phyloP scores from a whole-genome alignment of 805 yeast species.

The Lachancea cidri region DNA sequence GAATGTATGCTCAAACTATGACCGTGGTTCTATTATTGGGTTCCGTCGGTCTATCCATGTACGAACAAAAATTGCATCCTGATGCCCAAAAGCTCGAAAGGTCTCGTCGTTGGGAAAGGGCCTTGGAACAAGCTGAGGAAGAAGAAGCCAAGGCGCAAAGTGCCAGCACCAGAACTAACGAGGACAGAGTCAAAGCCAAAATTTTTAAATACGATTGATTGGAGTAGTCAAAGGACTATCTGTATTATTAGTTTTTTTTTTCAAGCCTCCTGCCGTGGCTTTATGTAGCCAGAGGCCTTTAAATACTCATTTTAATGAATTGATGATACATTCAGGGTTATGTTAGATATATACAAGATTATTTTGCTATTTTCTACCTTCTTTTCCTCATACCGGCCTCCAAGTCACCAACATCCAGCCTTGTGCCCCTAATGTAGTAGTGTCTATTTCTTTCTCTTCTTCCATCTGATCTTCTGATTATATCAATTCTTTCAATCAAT shows the following conservation, averaged over 20 bases:
- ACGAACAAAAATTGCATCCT: constrained; percentile 52
- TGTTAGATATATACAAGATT: background rate
- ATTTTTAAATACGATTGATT: constrained; percentile 23
- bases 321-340: background rate
- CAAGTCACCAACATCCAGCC: constrained; percentile 69
- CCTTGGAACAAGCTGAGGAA: constrained; percentile 41
- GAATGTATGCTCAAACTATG: constrained; percentile 85
- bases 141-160: constrained; percentile 24
- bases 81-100: constrained; percentile 33
- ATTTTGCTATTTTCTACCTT: constrained; percentile 8
- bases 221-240: background rate
- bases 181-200: constrained; percentile 37
- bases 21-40: constrained; percentile 68
- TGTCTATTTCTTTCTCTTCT: constrained; percentile 73
- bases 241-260: background rate
- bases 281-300: background rate
- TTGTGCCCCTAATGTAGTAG: constrained; percentile 79
- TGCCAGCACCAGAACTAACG: constrained; percentile 25
- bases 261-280: background rate
- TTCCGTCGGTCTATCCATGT: constrained; percentile 60
- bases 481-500: constrained; percentile 66
- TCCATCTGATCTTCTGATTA: constrained; percentile 63
- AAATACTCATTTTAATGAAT: background rate
- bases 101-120: constrained; percentile 44
- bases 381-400: constrained; percentile 40